phyloP scores from a whole-genome alignment of 345 rosid genomes.

The Leavenworthia alabamica region DNA sequence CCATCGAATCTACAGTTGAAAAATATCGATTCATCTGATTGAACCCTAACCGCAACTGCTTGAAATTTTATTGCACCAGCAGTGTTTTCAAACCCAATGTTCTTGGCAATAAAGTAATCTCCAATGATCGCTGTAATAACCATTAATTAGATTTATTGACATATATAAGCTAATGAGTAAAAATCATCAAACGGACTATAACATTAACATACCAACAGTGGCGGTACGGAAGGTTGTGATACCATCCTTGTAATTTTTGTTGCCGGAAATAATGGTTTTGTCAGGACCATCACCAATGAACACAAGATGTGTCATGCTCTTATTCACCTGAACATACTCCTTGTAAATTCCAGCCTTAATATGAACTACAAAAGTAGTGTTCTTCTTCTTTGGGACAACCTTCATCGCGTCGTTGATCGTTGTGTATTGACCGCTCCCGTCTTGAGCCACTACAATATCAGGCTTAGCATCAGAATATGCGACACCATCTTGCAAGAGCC shows the following conservation, averaged over 20 bases:
- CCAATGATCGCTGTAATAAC: constrained; percentile 48
- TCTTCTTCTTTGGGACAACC: constrained; percentile 32
- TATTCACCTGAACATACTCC: constrained; percentile 47
- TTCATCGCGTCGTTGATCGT: constrained; percentile 54
- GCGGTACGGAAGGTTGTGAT: constrained; percentile 55
- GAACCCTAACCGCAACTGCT: constrained; percentile 73
- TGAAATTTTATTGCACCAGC: constrained; percentile 73
- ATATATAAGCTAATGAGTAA: neutral
- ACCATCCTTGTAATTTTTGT: constrained; percentile 45
- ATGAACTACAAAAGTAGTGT: constrained; percentile 43
- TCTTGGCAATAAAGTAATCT: constrained; percentile 53
- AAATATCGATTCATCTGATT: constrained; percentile 52
- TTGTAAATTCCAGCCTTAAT: constrained; percentile 68
- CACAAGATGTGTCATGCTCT: constrained; percentile 35
- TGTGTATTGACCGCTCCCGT: constrained; percentile 67
- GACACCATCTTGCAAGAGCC: constrained; percentile 18
- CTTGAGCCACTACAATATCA: constrained; percentile 62
- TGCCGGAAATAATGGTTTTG: constrained; percentile 59
- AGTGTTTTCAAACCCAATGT: constrained; percentile 72
- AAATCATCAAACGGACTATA: neutral
- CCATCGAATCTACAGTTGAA: constrained; percentile 81
- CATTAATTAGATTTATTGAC: neutral
- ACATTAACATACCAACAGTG: constrained; percentile 66
- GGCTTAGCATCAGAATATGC: constrained; percentile 29
- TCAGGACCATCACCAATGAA: constrained; percentile 73